Conservation (phyloP, 371 early-diverging fungal species). For the Mortierella sp. region DNA sequence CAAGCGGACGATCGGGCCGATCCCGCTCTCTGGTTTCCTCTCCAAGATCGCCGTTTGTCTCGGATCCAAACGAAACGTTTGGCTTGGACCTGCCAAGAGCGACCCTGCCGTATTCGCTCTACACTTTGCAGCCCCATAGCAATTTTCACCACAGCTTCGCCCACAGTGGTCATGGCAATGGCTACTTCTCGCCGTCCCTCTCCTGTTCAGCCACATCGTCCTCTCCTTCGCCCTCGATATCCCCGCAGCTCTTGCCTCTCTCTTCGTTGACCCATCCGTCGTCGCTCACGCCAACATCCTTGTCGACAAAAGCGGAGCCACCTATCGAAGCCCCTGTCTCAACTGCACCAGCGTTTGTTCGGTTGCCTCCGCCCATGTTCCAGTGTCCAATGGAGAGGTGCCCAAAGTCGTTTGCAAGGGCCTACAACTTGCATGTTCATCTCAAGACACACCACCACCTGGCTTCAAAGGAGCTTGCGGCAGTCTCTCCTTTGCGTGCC, state of each 20-base stretch:
- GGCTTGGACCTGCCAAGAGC: not conserved
- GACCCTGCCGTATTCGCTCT: not conserved
- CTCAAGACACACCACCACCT: constrained; percentile 26
- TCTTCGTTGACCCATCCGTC: not conserved
- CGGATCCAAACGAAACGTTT: not conserved
- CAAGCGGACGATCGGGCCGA: not conserved
- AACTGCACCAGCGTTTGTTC: not conserved
- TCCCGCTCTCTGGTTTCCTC: constrained; percentile 1
- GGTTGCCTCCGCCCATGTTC: constrained; percentile 13
- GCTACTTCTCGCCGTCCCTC: not conserved
- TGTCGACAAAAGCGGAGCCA: not conserved
- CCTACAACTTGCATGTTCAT: constrained; percentile 31
- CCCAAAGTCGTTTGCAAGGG: constrained; percentile 31
- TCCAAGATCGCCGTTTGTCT: not conserved
- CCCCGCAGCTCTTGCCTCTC: not conserved
- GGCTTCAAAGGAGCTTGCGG: constrained; percentile 12
- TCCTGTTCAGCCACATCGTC: not conserved
- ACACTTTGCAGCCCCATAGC: not conserved
- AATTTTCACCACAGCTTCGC: not conserved
- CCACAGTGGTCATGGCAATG: not conserved
- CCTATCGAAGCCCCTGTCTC: not conserved
- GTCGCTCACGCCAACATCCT: not conserved
- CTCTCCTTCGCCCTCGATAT: not conserved
- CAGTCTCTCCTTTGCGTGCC: not conserved
- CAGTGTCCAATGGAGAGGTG: constrained; percentile 37